Percentiles rank a stretch among this genome's conserved stretches.
These are phyloP conservation scores for Citrullus mucosospermus DNA, from an alignment of 306 rosid genomes.

Conservation along the genomic window DNA sequence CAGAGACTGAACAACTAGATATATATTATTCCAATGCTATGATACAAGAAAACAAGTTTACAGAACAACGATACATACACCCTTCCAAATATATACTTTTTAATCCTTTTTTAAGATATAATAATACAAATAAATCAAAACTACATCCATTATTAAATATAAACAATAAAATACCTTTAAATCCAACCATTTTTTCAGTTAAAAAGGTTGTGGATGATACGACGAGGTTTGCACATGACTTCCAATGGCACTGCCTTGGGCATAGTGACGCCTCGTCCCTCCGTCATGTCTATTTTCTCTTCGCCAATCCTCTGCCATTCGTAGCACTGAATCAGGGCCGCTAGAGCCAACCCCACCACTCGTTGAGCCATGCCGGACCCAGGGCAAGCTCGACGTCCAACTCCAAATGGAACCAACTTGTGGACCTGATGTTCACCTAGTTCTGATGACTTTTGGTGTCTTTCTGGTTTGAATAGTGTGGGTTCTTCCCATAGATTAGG, in stretches of 20 bases:
- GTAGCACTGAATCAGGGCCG: conserved; percentile 22
- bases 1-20: too few relatives aligned
- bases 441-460: not conserved
- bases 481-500: conserved; percentile 20
- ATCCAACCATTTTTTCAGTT: not conserved
- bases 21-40: too few relatives aligned
- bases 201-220: not conserved
- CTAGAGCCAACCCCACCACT: conserved; percentile 24
- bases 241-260: conserved; percentile 22
- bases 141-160: not conserved
- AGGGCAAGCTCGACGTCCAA: conserved; percentile 27
- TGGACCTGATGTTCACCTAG: not conserved
- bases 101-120: too few relatives aligned
- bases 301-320: conserved; percentile 24
- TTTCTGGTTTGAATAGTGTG: conserved; percentile 16
- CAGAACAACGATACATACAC: too few relatives aligned
- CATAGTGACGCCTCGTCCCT: conserved; percentile 23
- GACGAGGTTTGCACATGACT: conserved; percentile 22
- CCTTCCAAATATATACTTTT: too few relatives aligned
- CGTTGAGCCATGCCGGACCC: conserved; percentile 23
- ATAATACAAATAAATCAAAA: too few relatives aligned
- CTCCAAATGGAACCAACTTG: conserved; percentile 19
- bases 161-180: not conserved
- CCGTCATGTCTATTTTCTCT: conserved; percentile 21
- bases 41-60: too few relatives aligned